These are phyloP conservation scores for Mycena rebaudengoi DNA, from an alignment of 768 basidiomycete species.

Conservation along the genomic window DNA sequence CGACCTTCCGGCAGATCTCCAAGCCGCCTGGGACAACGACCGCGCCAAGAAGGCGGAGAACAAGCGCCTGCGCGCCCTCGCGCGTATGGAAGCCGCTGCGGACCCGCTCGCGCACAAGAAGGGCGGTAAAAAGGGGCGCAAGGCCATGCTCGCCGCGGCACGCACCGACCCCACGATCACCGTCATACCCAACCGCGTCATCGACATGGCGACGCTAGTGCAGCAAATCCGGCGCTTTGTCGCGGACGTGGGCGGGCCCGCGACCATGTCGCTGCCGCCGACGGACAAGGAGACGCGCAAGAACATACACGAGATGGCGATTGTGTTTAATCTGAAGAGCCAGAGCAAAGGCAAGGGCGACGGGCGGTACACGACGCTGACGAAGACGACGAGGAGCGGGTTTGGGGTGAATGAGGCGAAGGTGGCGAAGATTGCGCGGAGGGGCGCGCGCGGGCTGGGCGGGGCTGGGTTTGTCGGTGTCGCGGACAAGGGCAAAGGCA, in stretches of 20 bases:
- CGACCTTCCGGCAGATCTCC: conserved; percentile 64
- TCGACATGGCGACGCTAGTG: conserved; percentile 74
- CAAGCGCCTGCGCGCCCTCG: conserved; percentile 69
- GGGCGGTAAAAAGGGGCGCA: conserved; percentile 73
- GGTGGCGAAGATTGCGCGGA: conserved; percentile 54
- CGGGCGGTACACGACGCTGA: conserved; percentile 80
- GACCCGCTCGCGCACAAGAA: conserved; percentile 72
- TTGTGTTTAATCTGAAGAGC: conserved; percentile 80
- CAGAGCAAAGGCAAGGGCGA: conserved; percentile 75
- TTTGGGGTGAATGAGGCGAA: conserved; percentile 65
- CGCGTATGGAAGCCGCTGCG: conserved; percentile 61
- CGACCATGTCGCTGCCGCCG: conserved; percentile 77
- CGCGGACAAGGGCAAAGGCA: conserved; percentile 35
- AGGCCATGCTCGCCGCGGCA: conserved; percentile 69
- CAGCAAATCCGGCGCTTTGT: conserved; percentile 77
- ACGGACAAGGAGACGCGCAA: conserved; percentile 77
- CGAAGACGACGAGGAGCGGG: conserved; percentile 70
- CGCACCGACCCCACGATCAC: conserved; percentile 55
- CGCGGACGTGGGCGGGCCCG: conserved; percentile 55
- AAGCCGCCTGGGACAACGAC: conserved; percentile 81
- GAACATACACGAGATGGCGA: conserved; percentile 82
- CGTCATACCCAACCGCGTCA: conserved; percentile 58
- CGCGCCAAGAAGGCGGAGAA: conserved; percentile 82
- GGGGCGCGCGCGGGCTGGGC: conserved; percentile 44
- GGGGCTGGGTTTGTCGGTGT: conserved; percentile 45